Percentiles rank a stretch among this genome's conserved stretches.
These are phyloP conservation scores for Triglochin maritima DNA, from an alignment of 106 monocot species.

Conservation along the genomic window DNA sequence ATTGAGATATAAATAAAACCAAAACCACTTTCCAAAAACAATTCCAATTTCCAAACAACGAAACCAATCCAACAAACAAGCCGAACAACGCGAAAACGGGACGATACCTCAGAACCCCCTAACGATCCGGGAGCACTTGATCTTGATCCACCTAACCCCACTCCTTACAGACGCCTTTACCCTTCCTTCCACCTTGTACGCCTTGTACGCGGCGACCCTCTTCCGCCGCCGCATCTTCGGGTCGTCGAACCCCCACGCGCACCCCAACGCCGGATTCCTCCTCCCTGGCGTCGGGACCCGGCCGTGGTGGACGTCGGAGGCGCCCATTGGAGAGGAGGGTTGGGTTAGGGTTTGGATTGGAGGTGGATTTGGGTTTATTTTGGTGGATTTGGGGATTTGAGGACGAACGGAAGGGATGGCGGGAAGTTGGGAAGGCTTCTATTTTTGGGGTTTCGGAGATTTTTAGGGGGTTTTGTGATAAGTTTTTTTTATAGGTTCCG, in stretches of 20 bases:
- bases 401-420: too few species aligned
- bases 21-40: too few species aligned
- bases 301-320: neutral
- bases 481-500: too few species aligned
- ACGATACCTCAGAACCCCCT: constrained; percentile 1
- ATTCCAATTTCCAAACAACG: too few species aligned
- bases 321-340: neutral
- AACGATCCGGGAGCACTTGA: constrained; percentile 16
- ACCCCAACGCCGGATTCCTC: neutral
- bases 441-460: too few species aligned
- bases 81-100: too few species aligned
- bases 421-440: too few species aligned
- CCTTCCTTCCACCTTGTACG: constrained; percentile 25
- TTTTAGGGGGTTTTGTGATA: too few species aligned
- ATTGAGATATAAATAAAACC: too few species aligned
- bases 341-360: neutral
- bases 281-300: neutral
- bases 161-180: constrained; percentile 12
- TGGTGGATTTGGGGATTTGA: too few species aligned
- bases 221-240: constrained; percentile 21
- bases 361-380: too few species aligned
- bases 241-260: constrained; percentile 10
- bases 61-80: too few species aligned
- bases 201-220: constrained; percentile 25
- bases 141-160: constrained; percentile 19